Percentiles rank a stretch among this genome's conserved stretches.
These are phyloP conservation scores for Scedosporium dehoogii DNA, from an alignment of 2,329 filamentous ascomycete genomes.

Conservation along the genomic window DNA sequence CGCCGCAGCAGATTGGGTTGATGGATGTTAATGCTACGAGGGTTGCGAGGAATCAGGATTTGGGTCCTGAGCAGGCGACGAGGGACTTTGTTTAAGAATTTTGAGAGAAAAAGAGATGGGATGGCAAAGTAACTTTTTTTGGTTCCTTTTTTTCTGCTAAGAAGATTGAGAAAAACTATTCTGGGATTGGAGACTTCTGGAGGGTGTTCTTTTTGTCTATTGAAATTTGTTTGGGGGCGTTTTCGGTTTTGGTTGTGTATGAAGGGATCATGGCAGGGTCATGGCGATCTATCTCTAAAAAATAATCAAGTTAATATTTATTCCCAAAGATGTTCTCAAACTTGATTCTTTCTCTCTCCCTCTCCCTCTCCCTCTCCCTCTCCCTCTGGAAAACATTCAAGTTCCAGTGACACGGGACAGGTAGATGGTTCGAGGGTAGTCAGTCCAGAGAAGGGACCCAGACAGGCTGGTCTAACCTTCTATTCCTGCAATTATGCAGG, in stretches of 20 bases:
- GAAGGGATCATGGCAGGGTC: neutral
- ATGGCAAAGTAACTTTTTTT: neutral
- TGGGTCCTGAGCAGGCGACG: conserved; percentile 3
- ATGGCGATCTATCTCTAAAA: neutral
- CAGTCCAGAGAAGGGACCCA: no score
- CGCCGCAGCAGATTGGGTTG: conserved; percentile 3
- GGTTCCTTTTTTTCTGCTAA: neutral
- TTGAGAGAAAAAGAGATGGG: neutral
- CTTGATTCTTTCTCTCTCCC: neutral
- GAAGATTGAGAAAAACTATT: neutral
- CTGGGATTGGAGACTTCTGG: neutral
- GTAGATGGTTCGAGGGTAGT: no score
- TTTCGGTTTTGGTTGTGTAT: neutral
- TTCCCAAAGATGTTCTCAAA: neutral
- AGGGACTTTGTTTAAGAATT: neutral
- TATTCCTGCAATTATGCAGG: neutral
- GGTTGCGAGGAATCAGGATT: neutral
- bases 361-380: no score
- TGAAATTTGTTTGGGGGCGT: neutral
- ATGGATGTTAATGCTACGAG: conserved; percentile 1
- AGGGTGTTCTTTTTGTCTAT: neutral
- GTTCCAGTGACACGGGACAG: no score
- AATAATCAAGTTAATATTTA: neutral
- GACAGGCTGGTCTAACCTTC: no score
- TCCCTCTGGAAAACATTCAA: neutral